Percentiles rank a stretch among this genome's conserved stretches.
Conservation (phyloP, 2,329 filamentous ascomycete genomes). For the Hysterium pulicare region DNA sequence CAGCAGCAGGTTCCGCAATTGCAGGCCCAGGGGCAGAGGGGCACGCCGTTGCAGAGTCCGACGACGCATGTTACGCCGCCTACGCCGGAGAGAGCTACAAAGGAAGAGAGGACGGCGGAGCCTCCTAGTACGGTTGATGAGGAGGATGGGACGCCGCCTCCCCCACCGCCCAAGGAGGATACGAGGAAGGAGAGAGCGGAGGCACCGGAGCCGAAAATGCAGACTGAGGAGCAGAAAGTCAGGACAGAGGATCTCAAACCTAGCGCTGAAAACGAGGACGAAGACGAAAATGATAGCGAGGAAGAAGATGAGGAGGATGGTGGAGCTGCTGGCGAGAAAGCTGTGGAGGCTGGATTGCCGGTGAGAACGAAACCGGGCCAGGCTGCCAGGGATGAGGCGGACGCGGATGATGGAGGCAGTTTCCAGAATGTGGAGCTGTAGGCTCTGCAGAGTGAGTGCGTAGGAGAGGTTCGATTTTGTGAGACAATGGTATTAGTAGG, state of each 20-base stretch:
- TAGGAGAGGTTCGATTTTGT: too few relatives aligned
- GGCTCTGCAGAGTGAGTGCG: too few relatives aligned
- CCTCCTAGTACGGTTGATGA: not conserved
- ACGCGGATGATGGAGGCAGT: constrained; percentile 27
- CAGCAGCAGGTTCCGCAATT: constrained; percentile 19
- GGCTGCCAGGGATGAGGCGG: constrained; percentile 23
- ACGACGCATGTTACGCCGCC: constrained; percentile 51
- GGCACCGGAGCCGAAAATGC: constrained; percentile 27
- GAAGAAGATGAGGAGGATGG: constrained; percentile 15
- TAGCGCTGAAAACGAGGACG: constrained; percentile 17
- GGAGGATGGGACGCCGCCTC: constrained; percentile 21
- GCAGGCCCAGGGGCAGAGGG: constrained; percentile 10
- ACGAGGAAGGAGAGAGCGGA: constrained; percentile 15
- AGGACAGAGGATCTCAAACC: constrained; percentile 32
- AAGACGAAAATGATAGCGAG: constrained; percentile 15
- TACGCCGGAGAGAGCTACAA: constrained; percentile 43
- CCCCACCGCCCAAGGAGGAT: constrained; percentile 31
- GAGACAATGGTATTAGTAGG: too few relatives aligned
- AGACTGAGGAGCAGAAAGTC: constrained; percentile 32
- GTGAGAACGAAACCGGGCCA: constrained; percentile 24
- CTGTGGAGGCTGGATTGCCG: constrained; percentile 26
- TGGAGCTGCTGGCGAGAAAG: constrained; percentile 24
- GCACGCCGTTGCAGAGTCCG: constrained; percentile 39
- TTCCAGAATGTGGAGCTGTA: constrained; percentile 33
- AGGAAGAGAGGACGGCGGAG: constrained; percentile 17